A percentile compares a stretch with the other conserved stretches of the same genome.
phyloP scores from a whole-genome alignment of 2,329 filamentous ascomycete genomes.

The Nigrograna mackinnonii region DNA sequence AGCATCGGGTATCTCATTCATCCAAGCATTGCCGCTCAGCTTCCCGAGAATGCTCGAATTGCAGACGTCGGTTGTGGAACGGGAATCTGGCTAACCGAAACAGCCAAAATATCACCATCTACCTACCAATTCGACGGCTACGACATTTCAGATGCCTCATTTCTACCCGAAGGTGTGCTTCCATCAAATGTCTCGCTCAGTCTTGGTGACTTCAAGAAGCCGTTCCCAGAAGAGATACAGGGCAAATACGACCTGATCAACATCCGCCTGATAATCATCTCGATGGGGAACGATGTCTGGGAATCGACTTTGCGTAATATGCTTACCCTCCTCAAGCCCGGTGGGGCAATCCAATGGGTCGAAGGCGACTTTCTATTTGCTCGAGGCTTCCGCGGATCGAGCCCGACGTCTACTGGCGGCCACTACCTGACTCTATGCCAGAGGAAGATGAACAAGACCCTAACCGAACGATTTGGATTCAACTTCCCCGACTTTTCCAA shows the following conservation, averaged over 20 bases:
- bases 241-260: slow-evolving; percentile 35
- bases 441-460: slow-evolving; percentile 20
- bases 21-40: slow-evolving; percentile 16
- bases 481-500: slow-evolving; percentile 22
- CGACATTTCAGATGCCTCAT: slow-evolving; percentile 30
- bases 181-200: slow-evolving; percentile 24
- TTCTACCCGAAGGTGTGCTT: slow-evolving; percentile 16
- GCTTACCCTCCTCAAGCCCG: slow-evolving; percentile 29
- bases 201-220: slow-evolving; percentile 28
- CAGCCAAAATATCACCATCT: slow-evolving; percentile 18
- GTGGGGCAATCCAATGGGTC: slow-evolving; percentile 31
- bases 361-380: slow-evolving; percentile 30
- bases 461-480: slow-evolving; percentile 24
- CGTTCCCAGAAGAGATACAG: slow-evolving; percentile 24
- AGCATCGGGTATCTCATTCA: slow-evolving; percentile 31
- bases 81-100: slow-evolving; percentile 31
- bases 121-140: slow-evolving; percentile 28
- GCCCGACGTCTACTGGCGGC: slow-evolving; percentile 11
- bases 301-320: slow-evolving; percentile 23
- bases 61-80: slow-evolving; percentile 35
- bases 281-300: slow-evolving; percentile 28
- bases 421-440: slow-evolving; percentile 23
- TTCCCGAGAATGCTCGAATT: slow-evolving; percentile 25
- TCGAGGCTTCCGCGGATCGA: slow-evolving; percentile 20
- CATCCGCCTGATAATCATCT: slow-evolving; percentile 31